phyloP scores from a whole-genome alignment of 1,284 basidiomycete species.

The Malassezia yamatoensis region DNA sequence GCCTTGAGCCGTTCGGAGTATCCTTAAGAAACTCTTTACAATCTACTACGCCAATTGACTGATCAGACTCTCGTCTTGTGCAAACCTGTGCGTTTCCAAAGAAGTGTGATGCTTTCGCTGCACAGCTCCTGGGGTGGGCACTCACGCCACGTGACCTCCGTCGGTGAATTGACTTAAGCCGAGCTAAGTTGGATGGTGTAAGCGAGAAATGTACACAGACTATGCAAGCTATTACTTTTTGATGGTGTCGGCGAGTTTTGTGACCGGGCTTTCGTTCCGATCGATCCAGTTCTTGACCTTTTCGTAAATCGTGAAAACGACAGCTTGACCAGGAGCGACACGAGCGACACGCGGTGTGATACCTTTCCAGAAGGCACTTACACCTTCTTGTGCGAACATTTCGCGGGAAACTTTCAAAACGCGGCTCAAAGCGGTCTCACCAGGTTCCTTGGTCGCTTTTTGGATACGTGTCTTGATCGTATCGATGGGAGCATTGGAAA shows the following conservation, averaged over 20 bases:
- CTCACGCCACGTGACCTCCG: background rate
- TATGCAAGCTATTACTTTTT: background rate
- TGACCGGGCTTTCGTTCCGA: background rate
- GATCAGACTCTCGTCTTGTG: too few species aligned
- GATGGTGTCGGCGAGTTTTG: background rate
- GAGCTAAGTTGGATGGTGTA: background rate
- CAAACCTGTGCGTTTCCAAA: too few species aligned
- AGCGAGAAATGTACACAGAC: background rate
- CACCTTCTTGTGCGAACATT: slow-evolving; percentile 88
- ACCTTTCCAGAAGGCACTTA: slow-evolving; percentile 67
- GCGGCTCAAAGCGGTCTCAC: slow-evolving; percentile 63
- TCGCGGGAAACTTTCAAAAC: slow-evolving; percentile 71
- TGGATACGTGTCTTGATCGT: slow-evolving; percentile 84
- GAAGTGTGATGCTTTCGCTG: too few species aligned
- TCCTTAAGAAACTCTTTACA: too few species aligned
- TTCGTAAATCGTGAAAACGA: slow-evolving; percentile 52
- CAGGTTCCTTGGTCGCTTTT: slow-evolving; percentile 67
- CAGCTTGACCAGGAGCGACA: slow-evolving; percentile 66
- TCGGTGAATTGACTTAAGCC: too few species aligned
- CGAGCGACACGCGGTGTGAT: slow-evolving; percentile 92
- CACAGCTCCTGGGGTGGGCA: too few species aligned
- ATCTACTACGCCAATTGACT: too few species aligned
- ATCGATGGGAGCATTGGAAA: slow-evolving; percentile 93
- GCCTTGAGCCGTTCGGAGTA: too few species aligned
- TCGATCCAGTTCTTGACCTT: slow-evolving; percentile 46